phyloP scores from a whole-genome alignment of 169 alveolate genomes.

The Plasmodium gonderi region DNA sequence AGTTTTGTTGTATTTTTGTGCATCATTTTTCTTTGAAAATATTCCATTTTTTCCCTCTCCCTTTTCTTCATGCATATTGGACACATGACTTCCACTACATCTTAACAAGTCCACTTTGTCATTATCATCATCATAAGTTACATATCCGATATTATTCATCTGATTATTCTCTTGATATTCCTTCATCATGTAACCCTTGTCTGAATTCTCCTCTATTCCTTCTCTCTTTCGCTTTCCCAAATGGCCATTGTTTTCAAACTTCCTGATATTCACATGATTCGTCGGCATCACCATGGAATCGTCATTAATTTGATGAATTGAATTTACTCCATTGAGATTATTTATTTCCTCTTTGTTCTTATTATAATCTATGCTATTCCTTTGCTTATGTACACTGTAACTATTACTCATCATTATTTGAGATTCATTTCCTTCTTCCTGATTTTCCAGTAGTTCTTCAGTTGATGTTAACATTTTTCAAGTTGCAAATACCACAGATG shows the following conservation, averaged over 20 bases:
- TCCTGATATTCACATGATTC: neutral
- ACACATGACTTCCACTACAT: too few species aligned
- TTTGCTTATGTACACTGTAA: neutral
- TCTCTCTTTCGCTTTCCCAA: conserved; percentile 2
- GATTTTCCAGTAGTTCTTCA: neutral
- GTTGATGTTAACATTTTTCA: neutral
- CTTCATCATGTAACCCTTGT: neutral
- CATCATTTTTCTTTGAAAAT: neutral
- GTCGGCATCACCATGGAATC: neutral
- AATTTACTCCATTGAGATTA: neutral
- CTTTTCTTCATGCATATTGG: neutral
- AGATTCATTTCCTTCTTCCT: neutral
- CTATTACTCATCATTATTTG: neutral
- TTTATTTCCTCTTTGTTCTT: neutral
- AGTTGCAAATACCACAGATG: neutral
- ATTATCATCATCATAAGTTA: neutral
- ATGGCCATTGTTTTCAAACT: neutral
- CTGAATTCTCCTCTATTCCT: neutral
- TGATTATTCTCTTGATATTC: neutral
- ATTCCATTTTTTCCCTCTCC: neutral
- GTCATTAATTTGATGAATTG: neutral
- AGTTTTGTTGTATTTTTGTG: neutral
- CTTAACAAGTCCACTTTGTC: neutral
- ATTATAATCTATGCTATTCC: too few species aligned
- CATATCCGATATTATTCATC: neutral